Evolutionary conservation across 495 filamentous ascomycete genomes (phyloP).

Genomic region (Hyphodiscus hymeniophilus): DNA sequence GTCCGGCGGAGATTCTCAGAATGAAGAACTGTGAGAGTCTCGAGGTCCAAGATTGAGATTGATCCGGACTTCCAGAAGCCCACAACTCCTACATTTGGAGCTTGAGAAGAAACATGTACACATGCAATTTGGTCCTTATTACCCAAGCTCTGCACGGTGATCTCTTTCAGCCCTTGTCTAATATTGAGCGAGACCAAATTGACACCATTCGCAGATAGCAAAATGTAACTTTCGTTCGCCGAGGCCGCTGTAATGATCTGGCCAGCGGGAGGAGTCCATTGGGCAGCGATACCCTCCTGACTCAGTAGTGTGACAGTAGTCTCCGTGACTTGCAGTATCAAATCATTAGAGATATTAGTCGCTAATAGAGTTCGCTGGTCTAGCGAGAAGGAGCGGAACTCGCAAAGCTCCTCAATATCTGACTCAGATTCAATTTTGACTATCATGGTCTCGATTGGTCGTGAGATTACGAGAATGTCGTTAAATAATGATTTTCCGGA

Average conservation of each 20-base stretch:
- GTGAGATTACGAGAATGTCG: conserved; percentile 73
- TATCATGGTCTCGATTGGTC: conserved; percentile 74
- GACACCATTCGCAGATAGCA: conserved; percentile 68
- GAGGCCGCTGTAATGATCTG: conserved; percentile 70
- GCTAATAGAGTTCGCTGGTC: conserved; percentile 67
- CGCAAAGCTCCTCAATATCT: conserved; percentile 77
- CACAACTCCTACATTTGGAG: conserved; percentile 52
- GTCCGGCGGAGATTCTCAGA: conserved; percentile 48
- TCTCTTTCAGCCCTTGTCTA: conserved; percentile 43
- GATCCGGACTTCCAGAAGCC: conserved; percentile 77
- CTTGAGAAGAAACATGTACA: conserved; percentile 54
- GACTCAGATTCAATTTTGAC: conserved; percentile 69
- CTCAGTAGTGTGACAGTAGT: conserved; percentile 46
- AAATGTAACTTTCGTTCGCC: conserved; percentile 54
- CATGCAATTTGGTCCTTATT: conserved; percentile 74
- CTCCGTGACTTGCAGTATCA: conserved; percentile 72
- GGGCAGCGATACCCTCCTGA: conserved; percentile 35
- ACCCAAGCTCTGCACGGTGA: conserved; percentile 49
- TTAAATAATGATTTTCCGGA: conserved; percentile 38
- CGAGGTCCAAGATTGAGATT: conserved; percentile 60
- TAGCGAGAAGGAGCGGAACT: conserved; percentile 61
- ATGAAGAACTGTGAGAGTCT: conserved; percentile 52
- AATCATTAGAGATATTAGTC: conserved; percentile 48
- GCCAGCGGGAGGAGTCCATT: conserved; percentile 54
- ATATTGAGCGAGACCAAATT: conserved; percentile 59